Base-by-base conservation (phyloP, 345 rosid genomes). In the Passiflora organensis region DNA sequence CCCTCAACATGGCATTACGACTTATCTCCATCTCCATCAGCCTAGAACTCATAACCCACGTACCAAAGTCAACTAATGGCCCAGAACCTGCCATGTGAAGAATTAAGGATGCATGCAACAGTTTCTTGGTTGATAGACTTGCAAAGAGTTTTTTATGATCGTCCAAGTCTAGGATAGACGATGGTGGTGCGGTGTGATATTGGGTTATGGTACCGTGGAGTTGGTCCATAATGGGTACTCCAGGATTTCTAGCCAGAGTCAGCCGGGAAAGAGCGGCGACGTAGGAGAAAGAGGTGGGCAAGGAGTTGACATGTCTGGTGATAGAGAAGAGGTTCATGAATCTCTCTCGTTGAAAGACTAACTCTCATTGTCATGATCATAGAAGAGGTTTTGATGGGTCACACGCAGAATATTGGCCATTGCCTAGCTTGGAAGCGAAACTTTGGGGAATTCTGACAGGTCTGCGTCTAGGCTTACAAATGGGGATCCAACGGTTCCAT, bases 41-140 rank as follows among this genome's bases (percentile, higher is more conserved):
- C 68, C 70, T 82, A 1, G 98, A 84, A 15, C 71, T 77, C 93
- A 88, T 81, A 25, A 91, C 73, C 95, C 89, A 70, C 58, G 43
- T 49, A 11, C 98, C 96, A 0, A 84, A 37, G 72, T 91, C 96
- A 11, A 88, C 96, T 61, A 82, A 37, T 0, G 88, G 75, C 28
- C 71, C 88, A 4, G 78, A 53, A 3, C 89, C 75, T 5, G 80
- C 85, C 53, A 79, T 51, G 53, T 83, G 82, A 1, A 91, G 73
- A 58, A 56, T 78, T 15, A 65, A 65, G 13, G 77, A 67, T 4
- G 95, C 72, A 8, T 80, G 91, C 15, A 85, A 6, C 14, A 87
- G 82, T 59, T 77, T 82, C 14, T 63, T 4, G 4, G 84, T 65
- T 0, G 93, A 59, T 0, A 85, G 9, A 10, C 69, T 49, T 10